Evolutionary conservation across 345 rosid genomes (phyloP).

Genomic region (Syzygium aqueum): DNA sequence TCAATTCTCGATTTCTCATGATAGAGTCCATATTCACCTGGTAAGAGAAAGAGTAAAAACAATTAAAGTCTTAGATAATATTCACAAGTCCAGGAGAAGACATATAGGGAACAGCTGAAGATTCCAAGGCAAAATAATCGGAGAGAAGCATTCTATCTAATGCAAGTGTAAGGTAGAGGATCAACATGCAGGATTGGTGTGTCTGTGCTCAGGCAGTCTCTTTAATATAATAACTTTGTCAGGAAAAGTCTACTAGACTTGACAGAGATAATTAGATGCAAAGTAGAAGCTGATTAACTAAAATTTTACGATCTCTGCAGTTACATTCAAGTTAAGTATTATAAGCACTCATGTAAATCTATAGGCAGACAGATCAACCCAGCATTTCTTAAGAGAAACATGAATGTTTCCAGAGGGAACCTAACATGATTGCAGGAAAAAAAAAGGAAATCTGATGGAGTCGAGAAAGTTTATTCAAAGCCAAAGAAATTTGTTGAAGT

Average conservation of each 20-base stretch:
- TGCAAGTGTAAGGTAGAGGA: not conserved
- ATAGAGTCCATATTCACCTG: slow-evolving; percentile 94
- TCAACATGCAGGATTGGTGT: not conserved
- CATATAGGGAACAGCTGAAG: not conserved
- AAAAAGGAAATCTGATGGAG: not conserved
- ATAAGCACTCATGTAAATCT: not conserved
- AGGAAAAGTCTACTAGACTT: not conserved
- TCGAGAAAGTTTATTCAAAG: not conserved
- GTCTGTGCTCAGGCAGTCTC: not conserved
- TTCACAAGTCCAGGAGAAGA: not conserved
- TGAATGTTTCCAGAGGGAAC: not conserved
- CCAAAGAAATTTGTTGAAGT: not conserved
- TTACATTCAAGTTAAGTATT: not conserved
- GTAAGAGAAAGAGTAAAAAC: not conserved
- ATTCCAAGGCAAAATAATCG: not conserved
- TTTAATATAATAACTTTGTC: not conserved
- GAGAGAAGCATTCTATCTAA: not conserved
- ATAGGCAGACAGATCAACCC: not conserved
- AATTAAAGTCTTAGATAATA: not conserved
- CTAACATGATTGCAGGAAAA: not conserved
- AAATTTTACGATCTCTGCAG: not conserved
- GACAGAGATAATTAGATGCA: not conserved
- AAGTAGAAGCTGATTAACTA: not conserved
- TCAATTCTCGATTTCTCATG: slow-evolving; percentile 92
- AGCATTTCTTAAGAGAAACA: not conserved